phyloP scores from a whole-genome alignment of 257 asterid species.

The Plectranthus barbatus region DNA sequence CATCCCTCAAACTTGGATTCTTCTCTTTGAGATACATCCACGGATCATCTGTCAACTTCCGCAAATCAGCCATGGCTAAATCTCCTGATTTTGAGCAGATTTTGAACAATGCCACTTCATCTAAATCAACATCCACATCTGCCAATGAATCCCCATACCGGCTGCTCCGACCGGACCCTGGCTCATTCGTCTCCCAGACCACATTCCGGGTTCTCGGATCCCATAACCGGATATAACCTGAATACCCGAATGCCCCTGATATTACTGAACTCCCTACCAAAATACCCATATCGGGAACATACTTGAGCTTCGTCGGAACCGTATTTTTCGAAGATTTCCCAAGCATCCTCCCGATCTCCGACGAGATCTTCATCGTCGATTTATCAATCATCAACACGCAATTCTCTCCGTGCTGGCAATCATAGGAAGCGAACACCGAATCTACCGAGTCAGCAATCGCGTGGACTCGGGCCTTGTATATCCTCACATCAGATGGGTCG shows the following conservation, averaged over 20 bases:
- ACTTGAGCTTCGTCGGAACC: constrained; percentile 62
- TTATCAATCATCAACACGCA: constrained; percentile 68
- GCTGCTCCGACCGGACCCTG: constrained; percentile 92
- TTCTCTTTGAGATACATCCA: constrained; percentile 87
- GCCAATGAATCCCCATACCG: constrained; percentile 90
- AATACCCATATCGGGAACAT: constrained; percentile 32
- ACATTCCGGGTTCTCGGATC: constrained; percentile 60
- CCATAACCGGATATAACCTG: constrained; percentile 88
- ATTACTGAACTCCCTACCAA: constrained; percentile 61
- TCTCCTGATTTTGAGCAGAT: constrained; percentile 91
- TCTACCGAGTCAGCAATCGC: constrained; percentile 54
- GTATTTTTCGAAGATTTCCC: constrained; percentile 63
- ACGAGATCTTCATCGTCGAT: constrained; percentile 35
- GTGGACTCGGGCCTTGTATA: constrained; percentile 70
- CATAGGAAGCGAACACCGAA: constrained; percentile 59
- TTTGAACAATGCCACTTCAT: constrained; percentile 52
- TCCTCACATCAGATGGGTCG: constrained; percentile 77
- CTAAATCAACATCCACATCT: constrained; percentile 56
- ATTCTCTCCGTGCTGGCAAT: constrained; percentile 77
- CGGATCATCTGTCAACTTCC: constrained; percentile 75
- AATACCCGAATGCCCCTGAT: constrained; percentile 80
- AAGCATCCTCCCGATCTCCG: constrained; percentile 63
- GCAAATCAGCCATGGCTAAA: constrained; percentile 74
- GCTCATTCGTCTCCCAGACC: constrained; percentile 88
- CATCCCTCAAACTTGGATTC: constrained; percentile 72